Evolutionary conservation across 805 yeast genomes (phyloP).

Genomic region (Saccharomycopsis synnaedendra): DNA sequence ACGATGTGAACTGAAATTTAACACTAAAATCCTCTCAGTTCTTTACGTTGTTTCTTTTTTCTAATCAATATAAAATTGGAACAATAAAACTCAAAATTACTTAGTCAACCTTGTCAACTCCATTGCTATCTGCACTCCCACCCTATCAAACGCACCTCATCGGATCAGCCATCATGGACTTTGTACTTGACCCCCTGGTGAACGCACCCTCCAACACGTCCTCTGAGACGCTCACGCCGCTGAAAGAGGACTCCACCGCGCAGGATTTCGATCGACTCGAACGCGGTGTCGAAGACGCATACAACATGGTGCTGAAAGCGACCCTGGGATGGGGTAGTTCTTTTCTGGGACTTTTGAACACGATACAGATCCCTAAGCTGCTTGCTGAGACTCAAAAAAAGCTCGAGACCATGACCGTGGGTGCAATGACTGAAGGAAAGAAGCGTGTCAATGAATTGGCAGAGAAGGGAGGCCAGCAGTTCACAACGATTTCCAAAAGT

Average conservation of each 20-base stretch:
- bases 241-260: slow-evolving; percentile 33
- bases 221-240: slow-evolving; percentile 7
- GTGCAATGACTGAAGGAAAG: slow-evolving; percentile 8
- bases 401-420: slow-evolving; percentile 5
- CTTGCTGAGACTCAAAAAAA: slow-evolving; percentile 19
- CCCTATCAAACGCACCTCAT: no score
- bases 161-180: slow-evolving; percentile 8
- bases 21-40: no score
- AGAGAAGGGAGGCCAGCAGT: slow-evolving; percentile 15
- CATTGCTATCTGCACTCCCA: no score
- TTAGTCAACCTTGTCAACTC: no score
- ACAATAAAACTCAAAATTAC: no score
- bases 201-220: slow-evolving; percentile 8
- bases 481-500: slow-evolving; percentile 18
- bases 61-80: no score
- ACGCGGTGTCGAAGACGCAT: slow-evolving; percentile 39
- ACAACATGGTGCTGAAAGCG: slow-evolving; percentile 31
- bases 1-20: no score
- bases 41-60: no score
- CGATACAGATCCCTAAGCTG: slow-evolving; percentile 26
- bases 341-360: slow-evolving; percentile 26
- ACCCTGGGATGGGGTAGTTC: slow-evolving; percentile 26
- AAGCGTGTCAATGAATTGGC: slow-evolving; percentile 11
- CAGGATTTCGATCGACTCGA: slow-evolving; percentile 40
- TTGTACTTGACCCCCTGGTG: slow-evolving; percentile 8